phyloP scores from a whole-genome alignment of 371 early-diverging fungal genomes.

The Mucor saturninus region DNA sequence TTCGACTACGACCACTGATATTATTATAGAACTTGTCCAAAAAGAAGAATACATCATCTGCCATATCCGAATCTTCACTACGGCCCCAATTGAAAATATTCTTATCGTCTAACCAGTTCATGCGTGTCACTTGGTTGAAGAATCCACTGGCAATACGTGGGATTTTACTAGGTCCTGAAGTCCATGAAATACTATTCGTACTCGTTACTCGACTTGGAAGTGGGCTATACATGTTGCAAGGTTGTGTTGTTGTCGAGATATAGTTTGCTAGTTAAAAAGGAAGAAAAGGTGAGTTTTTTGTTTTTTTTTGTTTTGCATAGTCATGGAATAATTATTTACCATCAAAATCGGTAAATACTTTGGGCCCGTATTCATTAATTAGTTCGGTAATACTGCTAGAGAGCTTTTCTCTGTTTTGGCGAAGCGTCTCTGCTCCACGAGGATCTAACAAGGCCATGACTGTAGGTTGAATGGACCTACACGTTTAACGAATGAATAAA shows the following conservation, averaged over 20 bases:
- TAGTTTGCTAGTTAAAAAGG: slow-evolving; percentile 28
- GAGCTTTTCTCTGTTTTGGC: slow-evolving; percentile 69
- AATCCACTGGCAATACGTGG: slow-evolving; percentile 47
- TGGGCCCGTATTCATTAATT: slow-evolving; percentile 86
- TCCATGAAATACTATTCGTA: slow-evolving; percentile 30
- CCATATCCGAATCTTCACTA: slow-evolving; percentile 52
- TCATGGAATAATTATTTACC: slow-evolving; percentile 20
- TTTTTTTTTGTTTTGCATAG: neutral
- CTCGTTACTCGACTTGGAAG: slow-evolving; percentile 28
- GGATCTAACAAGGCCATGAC: slow-evolving; percentile 69
- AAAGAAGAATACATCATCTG: slow-evolving; percentile 62
- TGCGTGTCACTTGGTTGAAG: slow-evolving; percentile 38
- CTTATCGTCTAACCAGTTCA: slow-evolving; percentile 60
- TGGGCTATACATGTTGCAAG: slow-evolving; percentile 17
- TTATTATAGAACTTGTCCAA: slow-evolving; percentile 43
- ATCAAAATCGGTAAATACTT: slow-evolving; percentile 80
- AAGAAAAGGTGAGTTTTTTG: neutral
- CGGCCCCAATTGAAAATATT: slow-evolving; percentile 63
- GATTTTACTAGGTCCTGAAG: slow-evolving; percentile 29
- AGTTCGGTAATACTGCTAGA: slow-evolving; percentile 73
- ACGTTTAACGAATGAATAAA: neutral
- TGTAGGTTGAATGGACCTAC: slow-evolving; percentile 78
- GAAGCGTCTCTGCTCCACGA: slow-evolving; percentile 56
- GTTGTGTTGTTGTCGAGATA: slow-evolving; percentile 28
- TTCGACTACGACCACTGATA: slow-evolving; percentile 34